Evolutionary conservation across 495 filamentous ascomycete species (phyloP), one percentile per base, ranked within the genome.

Genomic region (Daldinia bambusicola): DNA sequence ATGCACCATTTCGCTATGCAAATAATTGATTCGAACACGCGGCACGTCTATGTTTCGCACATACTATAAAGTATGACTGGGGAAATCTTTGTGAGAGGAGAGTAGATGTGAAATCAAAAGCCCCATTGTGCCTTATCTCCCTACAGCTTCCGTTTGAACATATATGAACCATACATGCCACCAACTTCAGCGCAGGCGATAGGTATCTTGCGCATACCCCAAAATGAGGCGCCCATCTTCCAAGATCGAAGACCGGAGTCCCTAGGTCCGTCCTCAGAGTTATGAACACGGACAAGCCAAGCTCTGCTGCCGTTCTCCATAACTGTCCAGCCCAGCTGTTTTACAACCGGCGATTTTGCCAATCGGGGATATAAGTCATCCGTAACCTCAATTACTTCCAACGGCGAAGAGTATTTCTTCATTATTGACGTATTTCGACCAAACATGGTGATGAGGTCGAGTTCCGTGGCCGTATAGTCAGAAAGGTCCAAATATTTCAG

Each of bases 181-280:
- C 91, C 91, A 2, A 95, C 92, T 71, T 94, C 92, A 6, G 89
- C 89, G 40, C 84, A 79, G 12, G 91, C 91, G 58, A 95, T 89
- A 10, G 93, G 92, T 32, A 93, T 84, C 84, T 97, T 97, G 48
- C 91, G 86, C 88, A 93, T 93, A 14, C 93, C 93, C 93, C 93
- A 95, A 81, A 87, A 90, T 64, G 87, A 86, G n/a, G 92, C 92
- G 12, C 93, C 93, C 92, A 93, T 92, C 83, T 97, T 97, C 93
- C 93, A 97, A 60, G 76, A 74, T 31, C 91, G 84, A 36, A 84
- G 79, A 6, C 90, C 90, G 18, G 81, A 79, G 36, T 82, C 82
- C 9, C 78, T 69, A 7, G 74, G 56, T 2, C 62, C 77, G 34
- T 80, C 74, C 50, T 71, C 68, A 14, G 70, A 71, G 14, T 55